Evolutionary conservation across 1,139 yeast genomes (phyloP), one percentile per base, ranked within the genome.

Genomic region (Candida tropicalis): DNA sequence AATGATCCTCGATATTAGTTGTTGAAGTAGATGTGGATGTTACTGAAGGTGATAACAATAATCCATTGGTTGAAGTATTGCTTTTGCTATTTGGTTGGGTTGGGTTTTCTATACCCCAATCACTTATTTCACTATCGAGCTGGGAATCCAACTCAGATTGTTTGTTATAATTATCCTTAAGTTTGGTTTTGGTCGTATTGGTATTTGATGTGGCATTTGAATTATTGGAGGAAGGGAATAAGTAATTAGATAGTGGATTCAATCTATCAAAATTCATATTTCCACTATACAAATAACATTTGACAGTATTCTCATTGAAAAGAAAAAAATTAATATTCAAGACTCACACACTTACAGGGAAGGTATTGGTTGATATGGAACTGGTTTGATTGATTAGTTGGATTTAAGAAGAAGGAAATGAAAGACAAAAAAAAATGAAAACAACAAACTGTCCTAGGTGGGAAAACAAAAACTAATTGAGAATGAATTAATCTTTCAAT

Each of bases 61-160:
- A 17, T 7, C 38, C 38, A 25, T 35, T 25, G 15, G 24, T 10
- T 11, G 31, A 20, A 18, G 39, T 35, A 16, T 35, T 42, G 12
- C 35, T 27, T 22, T 41, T 42, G 9, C 40, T 36, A n/a, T 43
- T 42, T n/a, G 36, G 15, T 23, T 33, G 39, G 7, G 33, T 32
- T 12, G 59, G 44, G 28, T 68, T 75, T 44, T 70, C 75, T 18
- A 70, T 69, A 1, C 75, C 75, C 75, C 75, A 70, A 49, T 70
- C 75, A 44, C 74, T 65, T 36, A 68, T 54, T 34, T 62, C 66
- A 12, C 31, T 11, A 38, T 35, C 16, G 38, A 40, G 17, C 37
- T 37, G 9, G 22, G 18, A n/a, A 7, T 36, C 26, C 2, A 15
- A 22, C 4, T 27, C 25, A 23, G 24, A 13, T 15, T 20, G 28